Evolutionary conservation across 306 rosid species (phyloP), one percentile per base, ranked within the genome.

Genomic region (Begonia loranthoides): DNA sequence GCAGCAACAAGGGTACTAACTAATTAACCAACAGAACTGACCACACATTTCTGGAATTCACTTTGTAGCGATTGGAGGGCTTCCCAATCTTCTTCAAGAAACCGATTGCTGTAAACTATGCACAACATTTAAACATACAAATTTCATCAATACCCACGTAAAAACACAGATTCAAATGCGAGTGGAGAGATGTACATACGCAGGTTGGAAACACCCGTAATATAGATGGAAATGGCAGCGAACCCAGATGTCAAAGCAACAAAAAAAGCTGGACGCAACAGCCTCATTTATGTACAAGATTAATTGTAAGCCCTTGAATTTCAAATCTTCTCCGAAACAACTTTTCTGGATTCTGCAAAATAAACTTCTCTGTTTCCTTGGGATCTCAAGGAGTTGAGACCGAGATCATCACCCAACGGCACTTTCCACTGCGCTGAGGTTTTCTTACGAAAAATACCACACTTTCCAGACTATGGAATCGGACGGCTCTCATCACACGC

Each of bases 31-130:
- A 49, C 56, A 49, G 59, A 51, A 11, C 94, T 76, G 73, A 92
- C 99, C 93, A 86, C 92, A 73, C 96, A 92, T 68, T 82, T 75
- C 66, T 80, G 80, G 66, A 92, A 92, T 66, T 62, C 61, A 57
- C 45, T 52, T 34, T 75, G 99, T 56, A 92, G 67, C 36, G 77
- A 72, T 53, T 71, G 73, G 84, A 90, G 58, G 8, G 93, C 87
- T 70, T 76, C 61, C 41, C 66, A 52, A 57, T 92, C 99, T 58
- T 76, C 79, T 24, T 80, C 76, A 2, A 83, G 57, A 17, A 79
- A 78, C 57, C 57, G 80, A 72, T 65, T 39, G 13, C 5, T 58
- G 41, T 47, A 84, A 68, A 72, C 96, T 83, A 68, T 15, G 9
- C 12, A 33, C 52, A 39, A 52, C 21, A 46, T 34, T 34, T 21